Base-by-base conservation (phyloP, 257 asterid genomes). In the Forsythia viridissima region DNA sequence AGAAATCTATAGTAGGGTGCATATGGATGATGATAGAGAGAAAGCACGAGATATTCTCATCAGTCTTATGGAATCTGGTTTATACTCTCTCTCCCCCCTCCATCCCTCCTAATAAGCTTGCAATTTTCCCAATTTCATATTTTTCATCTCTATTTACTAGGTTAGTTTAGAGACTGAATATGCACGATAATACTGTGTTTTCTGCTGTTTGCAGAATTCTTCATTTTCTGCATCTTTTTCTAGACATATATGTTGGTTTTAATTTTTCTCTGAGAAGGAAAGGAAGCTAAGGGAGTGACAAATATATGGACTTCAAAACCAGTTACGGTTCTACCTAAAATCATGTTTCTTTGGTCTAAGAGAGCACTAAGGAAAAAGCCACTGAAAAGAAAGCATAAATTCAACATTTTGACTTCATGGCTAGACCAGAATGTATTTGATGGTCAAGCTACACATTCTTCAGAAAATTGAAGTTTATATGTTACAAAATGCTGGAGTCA, bases 51-150 rank as follows among this genome's bases (percentile, higher is more conserved):
- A 88, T 74, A 86, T 75, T 78, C 89, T 92, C 70, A 70, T 44
- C 76, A 78, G 78, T 70, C 88, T 83, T 74, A 77, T 88, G 65
- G 93, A 91, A 73, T 89, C 94, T 78, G 93, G 97, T 92, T 73
- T 52, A 48, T 73, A 78, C 80, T 65, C 80, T 67, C 74, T 77
- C 18, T 69, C 46, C 18, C 55, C 3, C 10, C 46, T 6, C 46
- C 9, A 7, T 7, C 11, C 2, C 46, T 2, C 61, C 61, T 57
- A 39, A 39, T 59, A 63, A 37, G 9, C 51, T 71, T 72, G 70
- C 52, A 72, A 36, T 40, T 75, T 38, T 18, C 30, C 68, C 40
- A 74, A 24, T 74, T 59, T 79, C 65, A 52, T 43, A 63, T 5
- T 69, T 61, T 77, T 73, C 72, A 68, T 74, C 40, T 66, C 37